Conservation (phyloP, 1,139 yeast species). For the Hansenula anomala region DNA sequence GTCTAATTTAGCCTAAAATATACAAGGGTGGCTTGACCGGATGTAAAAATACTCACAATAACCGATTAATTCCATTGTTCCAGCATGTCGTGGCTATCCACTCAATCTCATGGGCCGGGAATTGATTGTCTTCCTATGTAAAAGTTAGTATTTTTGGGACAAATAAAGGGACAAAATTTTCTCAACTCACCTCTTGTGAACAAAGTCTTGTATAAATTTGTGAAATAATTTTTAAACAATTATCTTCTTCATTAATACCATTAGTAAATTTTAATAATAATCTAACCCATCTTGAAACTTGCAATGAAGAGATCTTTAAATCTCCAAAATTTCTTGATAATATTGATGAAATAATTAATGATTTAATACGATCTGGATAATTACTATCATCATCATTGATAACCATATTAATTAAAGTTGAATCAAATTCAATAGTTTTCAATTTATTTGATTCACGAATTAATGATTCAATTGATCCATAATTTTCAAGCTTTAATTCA, state of each 20-base stretch:
- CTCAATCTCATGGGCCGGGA: constrained; percentile 21
- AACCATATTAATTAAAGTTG: constrained; percentile 11
- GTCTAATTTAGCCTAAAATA: no score
- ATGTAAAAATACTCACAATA: constrained; percentile 8
- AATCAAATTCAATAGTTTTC: constrained; percentile 12
- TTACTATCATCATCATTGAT: constrained; percentile 6
- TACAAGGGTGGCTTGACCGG: no score
- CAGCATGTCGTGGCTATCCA: constrained; percentile 19
- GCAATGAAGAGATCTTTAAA: constrained; percentile 3
- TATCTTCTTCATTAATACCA: constrained; percentile 5
- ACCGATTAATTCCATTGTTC: constrained; percentile 16
- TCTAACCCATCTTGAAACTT: constrained; percentile 17
- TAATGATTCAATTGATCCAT: constrained; percentile 9
- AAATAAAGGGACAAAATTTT: no score
- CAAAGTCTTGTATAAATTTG: constrained; percentile 9
- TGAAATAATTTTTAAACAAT: constrained; percentile 5
- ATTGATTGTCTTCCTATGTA: constrained; percentile 4
- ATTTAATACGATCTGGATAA: constrained; percentile 6
- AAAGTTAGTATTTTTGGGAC: no score
- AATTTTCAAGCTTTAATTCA: constrained; percentile 14
- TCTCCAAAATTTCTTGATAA: constrained; percentile 12
- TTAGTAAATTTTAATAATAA: constrained; percentile 9
- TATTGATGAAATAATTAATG: constrained; percentile 4
- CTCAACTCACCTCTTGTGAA: constrained; percentile 1
- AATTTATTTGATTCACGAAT: constrained; percentile 10